phyloP scores from a whole-genome alignment of 441 rosid species.

The Gossypium lobatum region DNA sequence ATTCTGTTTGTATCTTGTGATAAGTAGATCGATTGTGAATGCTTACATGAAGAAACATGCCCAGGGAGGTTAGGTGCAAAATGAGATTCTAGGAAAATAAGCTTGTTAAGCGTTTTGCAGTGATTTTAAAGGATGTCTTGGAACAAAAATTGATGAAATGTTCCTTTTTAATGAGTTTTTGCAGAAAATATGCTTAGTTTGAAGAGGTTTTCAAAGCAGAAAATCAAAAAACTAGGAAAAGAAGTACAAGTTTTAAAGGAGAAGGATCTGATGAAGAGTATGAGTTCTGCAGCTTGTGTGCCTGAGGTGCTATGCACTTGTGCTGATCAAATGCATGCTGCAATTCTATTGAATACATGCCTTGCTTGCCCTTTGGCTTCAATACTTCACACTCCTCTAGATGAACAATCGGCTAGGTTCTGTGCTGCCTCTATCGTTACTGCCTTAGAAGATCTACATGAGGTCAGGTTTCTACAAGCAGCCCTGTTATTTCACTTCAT shows the following conservation, averaged over 20 bases:
- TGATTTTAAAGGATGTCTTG: slow-evolving; percentile 1
- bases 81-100: not conserved
- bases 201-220: slow-evolving; percentile 84
- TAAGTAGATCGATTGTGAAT: not conserved
- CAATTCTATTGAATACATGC: slow-evolving; percentile 61
- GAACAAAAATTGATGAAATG: slow-evolving; percentile 15
- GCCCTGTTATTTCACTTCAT: slow-evolving; percentile 7
- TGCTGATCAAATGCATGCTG: slow-evolving; percentile 60
- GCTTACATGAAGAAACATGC: slow-evolving; percentile 1
- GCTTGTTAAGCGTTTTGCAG: not conserved
- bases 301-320: slow-evolving; percentile 72
- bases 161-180: slow-evolving; percentile 19
- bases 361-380: slow-evolving; percentile 87
- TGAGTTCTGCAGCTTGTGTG: slow-evolving; percentile 52
- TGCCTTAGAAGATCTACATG: slow-evolving; percentile 76
- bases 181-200: slow-evolving; percentile 64
- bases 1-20: not conserved
- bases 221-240: slow-evolving; percentile 70
- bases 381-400: slow-evolving; percentile 67
- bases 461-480: slow-evolving; percentile 39
- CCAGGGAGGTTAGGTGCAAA: slow-evolving; percentile 3
- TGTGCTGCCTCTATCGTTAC: slow-evolving; percentile 71
- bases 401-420: slow-evolving; percentile 68
- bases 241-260: slow-evolving; percentile 83
- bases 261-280: slow-evolving; percentile 67